Evolutionary conservation across 768 basidiomycete genomes (phyloP).

Genomic region (Ephemerocybe angulata): DNA sequence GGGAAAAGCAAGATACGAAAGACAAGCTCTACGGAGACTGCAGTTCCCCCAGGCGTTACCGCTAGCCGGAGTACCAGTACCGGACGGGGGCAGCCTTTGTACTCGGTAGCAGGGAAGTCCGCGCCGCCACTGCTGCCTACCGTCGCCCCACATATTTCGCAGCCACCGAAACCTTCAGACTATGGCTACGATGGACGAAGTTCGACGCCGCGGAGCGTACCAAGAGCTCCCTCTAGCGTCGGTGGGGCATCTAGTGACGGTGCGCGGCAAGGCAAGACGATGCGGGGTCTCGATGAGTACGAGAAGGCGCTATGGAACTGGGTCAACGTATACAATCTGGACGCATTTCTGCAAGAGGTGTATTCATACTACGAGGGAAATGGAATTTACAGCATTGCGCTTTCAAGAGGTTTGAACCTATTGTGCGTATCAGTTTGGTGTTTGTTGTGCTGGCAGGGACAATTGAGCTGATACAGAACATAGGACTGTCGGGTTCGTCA

Average conservation of each 20-base stretch:
- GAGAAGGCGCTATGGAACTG: constrained; percentile 97
- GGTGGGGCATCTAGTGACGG: constrained; percentile 29
- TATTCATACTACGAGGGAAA: constrained; percentile 97
- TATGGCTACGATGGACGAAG: constrained; percentile 39
- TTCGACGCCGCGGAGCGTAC: constrained; percentile 13
- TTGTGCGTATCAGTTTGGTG: constrained; percentile 59
- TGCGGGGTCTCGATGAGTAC: constrained; percentile 75
- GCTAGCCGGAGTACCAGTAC: constrained; percentile 6
- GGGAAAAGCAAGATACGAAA: constrained; percentile 4
- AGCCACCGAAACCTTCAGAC: constrained; percentile 66
- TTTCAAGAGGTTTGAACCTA: constrained; percentile 88
- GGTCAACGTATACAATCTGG: constrained; percentile 98
- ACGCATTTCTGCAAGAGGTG: constrained; percentile 91
- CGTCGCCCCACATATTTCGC: constrained; percentile 26
- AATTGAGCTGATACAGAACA: constrained; percentile 22
- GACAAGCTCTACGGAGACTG: constrained; percentile 14
- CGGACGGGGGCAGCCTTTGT: constrained; percentile 46
- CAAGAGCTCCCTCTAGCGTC: constrained; percentile 17
- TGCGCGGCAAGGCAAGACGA: constrained; percentile 36
- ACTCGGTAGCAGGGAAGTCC: constrained; percentile 38
- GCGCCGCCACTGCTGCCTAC: constrained; percentile 27
- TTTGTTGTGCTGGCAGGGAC: constrained; percentile 5
- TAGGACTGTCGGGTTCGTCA: constrained; percentile 97
- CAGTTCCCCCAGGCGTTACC: no score
- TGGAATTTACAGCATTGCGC: constrained; percentile 92